Percentiles rank a stretch among this genome's conserved stretches.
These are phyloP conservation scores for Tranzscheliella williamsii DNA, from an alignment of 1,284 basidiomycete species.

Conservation along the genomic window DNA sequence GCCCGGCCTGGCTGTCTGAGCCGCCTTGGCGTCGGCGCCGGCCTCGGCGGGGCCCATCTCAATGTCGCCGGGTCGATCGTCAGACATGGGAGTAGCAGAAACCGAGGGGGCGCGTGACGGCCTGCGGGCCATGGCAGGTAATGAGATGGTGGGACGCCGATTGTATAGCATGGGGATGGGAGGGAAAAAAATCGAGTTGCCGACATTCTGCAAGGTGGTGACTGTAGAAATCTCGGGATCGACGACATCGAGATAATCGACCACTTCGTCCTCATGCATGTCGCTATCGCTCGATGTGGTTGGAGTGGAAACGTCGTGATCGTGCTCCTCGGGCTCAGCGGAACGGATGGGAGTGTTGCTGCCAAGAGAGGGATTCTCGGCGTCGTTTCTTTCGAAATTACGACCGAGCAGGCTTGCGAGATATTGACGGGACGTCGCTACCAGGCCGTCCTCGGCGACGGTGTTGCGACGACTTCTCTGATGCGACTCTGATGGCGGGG, in stretches of 20 bases:
- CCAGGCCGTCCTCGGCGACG: not conserved
- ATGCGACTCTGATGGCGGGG: no score
- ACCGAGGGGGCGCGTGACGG: not conserved
- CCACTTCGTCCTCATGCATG: conserved; percentile 47
- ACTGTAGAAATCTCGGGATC: conserved; percentile 75
- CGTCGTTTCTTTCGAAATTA: not conserved
- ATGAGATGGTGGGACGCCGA: conserved; percentile 70
- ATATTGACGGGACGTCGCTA: not conserved
- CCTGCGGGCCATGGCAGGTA: conserved; percentile 54
- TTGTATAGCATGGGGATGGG: conserved; percentile 70
- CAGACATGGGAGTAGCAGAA: conserved; percentile 10
- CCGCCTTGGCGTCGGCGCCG: not conserved
- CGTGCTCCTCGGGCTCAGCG: no score
- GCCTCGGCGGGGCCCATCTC: conserved; percentile 13
- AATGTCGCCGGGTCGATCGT: conserved; percentile 11
- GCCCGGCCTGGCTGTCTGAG: not conserved
- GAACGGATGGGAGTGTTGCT: no score
- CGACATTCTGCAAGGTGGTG: conserved; percentile 74
- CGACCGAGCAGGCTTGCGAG: not conserved
- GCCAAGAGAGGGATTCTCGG: not conserved
- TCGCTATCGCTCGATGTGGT: conserved; percentile 7
- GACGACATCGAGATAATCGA: conserved; percentile 70
- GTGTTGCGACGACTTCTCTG: not conserved
- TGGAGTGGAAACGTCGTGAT: conserved; percentile 1
- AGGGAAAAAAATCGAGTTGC: conserved; percentile 75